Percentiles rank a stretch among this genome's conserved stretches.
phyloP scores from a whole-genome alignment of 208 protist species.

The Acanthamoeba rhysodes region DNA sequence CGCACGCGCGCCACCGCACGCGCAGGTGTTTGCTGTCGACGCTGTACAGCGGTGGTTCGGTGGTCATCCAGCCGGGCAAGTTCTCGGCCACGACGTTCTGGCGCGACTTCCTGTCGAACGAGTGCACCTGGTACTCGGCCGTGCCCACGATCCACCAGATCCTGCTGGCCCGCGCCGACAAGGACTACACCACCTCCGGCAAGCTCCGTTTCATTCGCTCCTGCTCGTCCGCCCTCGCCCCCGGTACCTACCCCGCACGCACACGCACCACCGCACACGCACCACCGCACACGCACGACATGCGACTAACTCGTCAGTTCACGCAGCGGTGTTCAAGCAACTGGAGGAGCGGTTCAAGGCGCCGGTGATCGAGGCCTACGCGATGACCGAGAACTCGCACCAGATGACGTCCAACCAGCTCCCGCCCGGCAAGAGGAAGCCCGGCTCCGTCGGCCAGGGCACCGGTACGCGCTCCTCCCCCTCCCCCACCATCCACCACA shows the following conservation, averaged over 20 bases:
- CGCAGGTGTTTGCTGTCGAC: conserved; percentile 76
- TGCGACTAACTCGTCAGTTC: not conserved
- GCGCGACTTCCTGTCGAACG: conserved; percentile 47
- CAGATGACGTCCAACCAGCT: conserved; percentile 88
- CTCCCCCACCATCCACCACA: too few relatives aligned
- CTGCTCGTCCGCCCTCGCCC: conserved; percentile 82
- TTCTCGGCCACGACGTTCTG: conserved; percentile 83
- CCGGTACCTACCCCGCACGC: conserved; percentile 26
- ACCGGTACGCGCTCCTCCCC: not conserved
- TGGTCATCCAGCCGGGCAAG: conserved; percentile 47
- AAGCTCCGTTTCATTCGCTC: conserved; percentile 83
- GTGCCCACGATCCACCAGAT: conserved; percentile 90
- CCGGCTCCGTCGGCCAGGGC: conserved; percentile 18
- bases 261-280: not conserved
- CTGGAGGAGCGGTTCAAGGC: conserved; percentile 77
- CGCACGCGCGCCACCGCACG: not conserved
- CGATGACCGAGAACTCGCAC: conserved; percentile 88
- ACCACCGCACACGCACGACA: too few relatives aligned
- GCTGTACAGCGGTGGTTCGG: conserved; percentile 76
- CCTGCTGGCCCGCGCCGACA: conserved; percentile 75
- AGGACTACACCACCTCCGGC: not conserved
- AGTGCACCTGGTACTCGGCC: conserved; percentile 86
- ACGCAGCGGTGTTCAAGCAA: conserved; percentile 63
- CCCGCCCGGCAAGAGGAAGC: conserved; percentile 76
- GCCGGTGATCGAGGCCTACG: conserved; percentile 89